These are phyloP conservation scores for Myotisia sp. DNA, from an alignment of 2,329 filamentous ascomycete species.

Conservation along the genomic window DNA sequence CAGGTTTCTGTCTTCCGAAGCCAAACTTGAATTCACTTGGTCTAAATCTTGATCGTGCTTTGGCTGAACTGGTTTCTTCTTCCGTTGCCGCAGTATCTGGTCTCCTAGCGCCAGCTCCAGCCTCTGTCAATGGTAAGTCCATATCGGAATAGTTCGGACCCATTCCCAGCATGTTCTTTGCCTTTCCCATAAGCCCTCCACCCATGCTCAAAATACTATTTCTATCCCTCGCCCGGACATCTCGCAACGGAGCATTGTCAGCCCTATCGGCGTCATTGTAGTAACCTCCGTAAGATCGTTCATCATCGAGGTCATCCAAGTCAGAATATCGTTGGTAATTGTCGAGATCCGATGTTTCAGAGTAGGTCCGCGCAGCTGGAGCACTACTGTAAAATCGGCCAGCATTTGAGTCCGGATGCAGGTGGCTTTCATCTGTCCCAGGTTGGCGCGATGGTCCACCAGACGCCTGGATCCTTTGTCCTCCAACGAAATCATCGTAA, in stretches of 20 bases:
- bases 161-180: constrained; percentile 86
- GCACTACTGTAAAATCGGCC: constrained; percentile 7
- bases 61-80: constrained; percentile 30
- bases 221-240: constrained; percentile 52
- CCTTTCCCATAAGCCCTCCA: constrained; percentile 70
- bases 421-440: constrained; percentile 26
- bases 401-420: constrained; percentile 12
- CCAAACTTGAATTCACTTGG: constrained; percentile 80
- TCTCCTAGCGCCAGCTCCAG: constrained; percentile 39
- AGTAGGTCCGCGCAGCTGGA: constrained; percentile 35
- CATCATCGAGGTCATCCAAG: constrained; percentile 70
- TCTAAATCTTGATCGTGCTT: constrained; percentile 42
- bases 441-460: constrained; percentile 22
- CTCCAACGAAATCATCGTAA: constrained; percentile 89
- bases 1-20: constrained; percentile 68
- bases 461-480: constrained; percentile 38
- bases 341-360: constrained; percentile 66
- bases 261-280: constrained; percentile 46
- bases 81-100: constrained; percentile 31
- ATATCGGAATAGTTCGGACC: constrained; percentile 83
- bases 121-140: constrained; percentile 86
- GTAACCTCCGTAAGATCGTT: constrained; percentile 53
- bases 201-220: constrained; percentile 82
- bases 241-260: constrained; percentile 24
- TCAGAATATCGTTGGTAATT: constrained; percentile 92